Percentiles rank a stretch among this genome's conserved stretches.
Evolutionary conservation across 192 early-diverging fungal species (phyloP).

Genomic region (Umbelopsis vinacea): DNA sequence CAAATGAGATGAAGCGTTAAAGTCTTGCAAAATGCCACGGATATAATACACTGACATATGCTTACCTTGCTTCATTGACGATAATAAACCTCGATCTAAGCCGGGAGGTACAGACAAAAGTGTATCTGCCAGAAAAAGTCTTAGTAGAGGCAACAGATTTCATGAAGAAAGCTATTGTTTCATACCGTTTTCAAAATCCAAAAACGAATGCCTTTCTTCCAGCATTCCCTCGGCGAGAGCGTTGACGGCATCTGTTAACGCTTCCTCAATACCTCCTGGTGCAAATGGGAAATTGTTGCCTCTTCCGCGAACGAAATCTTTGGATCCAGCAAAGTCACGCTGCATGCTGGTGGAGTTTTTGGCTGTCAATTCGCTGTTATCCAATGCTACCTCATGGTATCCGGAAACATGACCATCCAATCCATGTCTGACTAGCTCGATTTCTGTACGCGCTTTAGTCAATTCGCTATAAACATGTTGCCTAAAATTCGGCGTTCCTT

Average conservation of each 20-base stretch:
- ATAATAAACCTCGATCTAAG: conserved; percentile 67
- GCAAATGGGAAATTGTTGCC: conserved; percentile 76
- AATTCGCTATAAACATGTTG: conserved; percentile 49
- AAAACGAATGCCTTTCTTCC: conserved; percentile 24
- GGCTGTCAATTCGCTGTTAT: conserved; percentile 40
- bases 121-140: conserved; percentile 39
- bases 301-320: conserved; percentile 75
- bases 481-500: conserved; percentile 46
- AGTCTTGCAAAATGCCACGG: background rate
- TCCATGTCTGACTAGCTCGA: conserved; percentile 57
- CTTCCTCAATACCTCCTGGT: conserved; percentile 73
- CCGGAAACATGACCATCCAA: conserved; percentile 55
- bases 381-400: conserved; percentile 43
- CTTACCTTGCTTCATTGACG: conserved; percentile 40
- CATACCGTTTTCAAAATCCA: conserved; percentile 34
- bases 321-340: conserved; percentile 54
- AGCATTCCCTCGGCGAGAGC: conserved; percentile 33
- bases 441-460: conserved; percentile 48
- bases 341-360: conserved; percentile 77
- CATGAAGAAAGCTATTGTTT: background rate
- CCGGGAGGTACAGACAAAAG: conserved; percentile 70
- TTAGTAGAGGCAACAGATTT: conserved; percentile 24
- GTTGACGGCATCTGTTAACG: conserved; percentile 35
- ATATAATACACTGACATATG: background rate
- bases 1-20: background rate